Conservation (phyloP, 2,329 filamentous ascomycete genomes). For the Phialophora expanda region DNA sequence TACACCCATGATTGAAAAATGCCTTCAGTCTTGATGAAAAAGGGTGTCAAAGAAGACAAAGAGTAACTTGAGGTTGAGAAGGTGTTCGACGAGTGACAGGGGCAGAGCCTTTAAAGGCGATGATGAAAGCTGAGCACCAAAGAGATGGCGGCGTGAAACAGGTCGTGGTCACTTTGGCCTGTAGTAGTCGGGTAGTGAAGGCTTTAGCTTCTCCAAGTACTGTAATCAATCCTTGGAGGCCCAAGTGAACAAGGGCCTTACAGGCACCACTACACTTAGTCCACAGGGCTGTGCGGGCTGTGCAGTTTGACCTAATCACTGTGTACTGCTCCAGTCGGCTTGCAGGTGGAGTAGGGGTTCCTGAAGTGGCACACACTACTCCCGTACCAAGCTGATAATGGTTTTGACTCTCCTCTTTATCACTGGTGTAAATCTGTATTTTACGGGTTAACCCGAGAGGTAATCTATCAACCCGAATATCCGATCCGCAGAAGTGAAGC, state of each 20-base stretch:
- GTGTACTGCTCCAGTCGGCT: background rate
- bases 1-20: constrained; percentile 39
- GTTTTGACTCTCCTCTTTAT: background rate
- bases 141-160: background rate
- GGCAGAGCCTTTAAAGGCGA: constrained; percentile 2
- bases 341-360: background rate
- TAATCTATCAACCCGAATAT: background rate
- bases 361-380: background rate
- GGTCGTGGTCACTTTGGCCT: constrained; percentile 5
- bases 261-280: background rate
- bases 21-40: constrained; percentile 3
- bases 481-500: background rate
- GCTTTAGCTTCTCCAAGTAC: constrained; percentile 4
- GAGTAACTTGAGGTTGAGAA: constrained; percentile 4
- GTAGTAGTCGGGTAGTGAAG: constrained; percentile 8
- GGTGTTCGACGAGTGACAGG: background rate
- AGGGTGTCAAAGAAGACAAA: background rate
- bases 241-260: background rate
- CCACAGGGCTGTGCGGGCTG: constrained; percentile 4
- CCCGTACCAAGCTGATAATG: background rate
- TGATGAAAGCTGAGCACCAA: constrained; percentile 6
- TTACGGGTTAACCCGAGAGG: background rate
- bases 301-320: background rate
- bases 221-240: background rate
- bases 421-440: background rate